phyloP scores from a whole-genome alignment of 345 rosid genomes.

The Jatropha curcas region DNA sequence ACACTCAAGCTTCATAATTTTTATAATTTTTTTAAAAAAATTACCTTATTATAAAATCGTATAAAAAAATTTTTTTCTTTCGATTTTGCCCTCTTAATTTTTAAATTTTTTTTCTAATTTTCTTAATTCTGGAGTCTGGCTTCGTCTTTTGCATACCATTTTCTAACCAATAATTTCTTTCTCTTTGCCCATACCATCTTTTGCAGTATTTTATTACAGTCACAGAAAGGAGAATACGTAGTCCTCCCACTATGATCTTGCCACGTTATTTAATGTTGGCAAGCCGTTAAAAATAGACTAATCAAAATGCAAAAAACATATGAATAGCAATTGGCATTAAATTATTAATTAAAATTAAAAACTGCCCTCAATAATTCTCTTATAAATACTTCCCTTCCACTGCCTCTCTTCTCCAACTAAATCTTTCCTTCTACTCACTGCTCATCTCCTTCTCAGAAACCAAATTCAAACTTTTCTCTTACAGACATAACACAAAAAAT shows the following conservation, averaged over 20 bases:
- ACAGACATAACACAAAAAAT: constrained; percentile 3
- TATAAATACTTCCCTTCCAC: neutral
- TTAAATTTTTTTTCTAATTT: too few species aligned
- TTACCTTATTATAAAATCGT: too few species aligned
- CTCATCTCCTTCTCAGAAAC: neutral
- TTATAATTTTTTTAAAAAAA: too few species aligned
- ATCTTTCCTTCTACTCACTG: neutral
- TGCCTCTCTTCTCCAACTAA: neutral
- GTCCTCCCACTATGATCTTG: neutral
- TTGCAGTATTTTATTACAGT: neutral
- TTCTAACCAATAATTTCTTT: neutral
- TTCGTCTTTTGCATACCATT: too few species aligned
- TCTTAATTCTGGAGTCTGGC: too few species aligned
- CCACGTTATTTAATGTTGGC: neutral
- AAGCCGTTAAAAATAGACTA: neutral
- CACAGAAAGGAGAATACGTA: neutral
- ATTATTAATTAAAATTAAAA: too few species aligned
- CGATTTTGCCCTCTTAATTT: too few species aligned
- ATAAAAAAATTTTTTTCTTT: too few species aligned
- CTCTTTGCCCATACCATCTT: neutral
- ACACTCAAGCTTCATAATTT: too few species aligned
- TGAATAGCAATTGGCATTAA: too few species aligned
- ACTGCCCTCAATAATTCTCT: neutral
- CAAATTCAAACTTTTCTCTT: too few species aligned
- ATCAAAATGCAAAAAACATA: too few species aligned